These are phyloP conservation scores for Sapria himalayana DNA, from an alignment of 345 rosid species.

Conservation along the genomic window DNA sequence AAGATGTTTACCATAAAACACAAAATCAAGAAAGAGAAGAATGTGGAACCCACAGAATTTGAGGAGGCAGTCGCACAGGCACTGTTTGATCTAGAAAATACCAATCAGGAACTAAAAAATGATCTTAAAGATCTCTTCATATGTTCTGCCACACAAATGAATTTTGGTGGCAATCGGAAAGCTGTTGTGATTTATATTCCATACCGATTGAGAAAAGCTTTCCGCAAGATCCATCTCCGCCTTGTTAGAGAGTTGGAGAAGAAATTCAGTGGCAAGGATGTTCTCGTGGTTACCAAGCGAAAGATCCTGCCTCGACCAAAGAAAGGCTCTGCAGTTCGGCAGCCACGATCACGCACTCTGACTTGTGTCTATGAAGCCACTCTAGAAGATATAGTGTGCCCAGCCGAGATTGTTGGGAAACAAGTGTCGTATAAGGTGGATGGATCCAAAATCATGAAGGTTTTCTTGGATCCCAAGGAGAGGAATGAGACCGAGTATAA, in stretches of 20 bases:
- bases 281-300: conserved; percentile 49
- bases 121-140: conserved; percentile 71
- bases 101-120: conserved; percentile 59
- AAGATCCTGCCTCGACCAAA: conserved; percentile 75
- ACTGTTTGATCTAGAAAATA: conserved; percentile 65
- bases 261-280: conserved; percentile 89
- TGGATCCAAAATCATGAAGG: conserved; percentile 78
- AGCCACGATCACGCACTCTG: conserved; percentile 80
- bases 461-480: conserved; percentile 74
- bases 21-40: conserved; percentile 66
- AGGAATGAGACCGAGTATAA: conserved; percentile 60
- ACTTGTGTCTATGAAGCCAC: conserved; percentile 68
- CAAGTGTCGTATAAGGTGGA: conserved; percentile 53
- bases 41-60: conserved; percentile 54
- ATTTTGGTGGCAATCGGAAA: conserved; percentile 56
- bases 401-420: conserved; percentile 94
- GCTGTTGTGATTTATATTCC: conserved; percentile 66
- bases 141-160: conserved; percentile 69
- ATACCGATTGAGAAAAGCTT: conserved; percentile 64
- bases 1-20: conserved; percentile 59
- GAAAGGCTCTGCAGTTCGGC: conserved; percentile 78
- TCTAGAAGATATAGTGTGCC: conserved; percentile 68
- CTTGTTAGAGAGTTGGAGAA: conserved; percentile 83
- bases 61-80: conserved; percentile 89
- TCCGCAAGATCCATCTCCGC: conserved; percentile 49